Percentiles rank a stretch among this genome's conserved stretches.
Conservation (phyloP, 208 protist species). For the Trypanosoma platydactyli region DNA sequence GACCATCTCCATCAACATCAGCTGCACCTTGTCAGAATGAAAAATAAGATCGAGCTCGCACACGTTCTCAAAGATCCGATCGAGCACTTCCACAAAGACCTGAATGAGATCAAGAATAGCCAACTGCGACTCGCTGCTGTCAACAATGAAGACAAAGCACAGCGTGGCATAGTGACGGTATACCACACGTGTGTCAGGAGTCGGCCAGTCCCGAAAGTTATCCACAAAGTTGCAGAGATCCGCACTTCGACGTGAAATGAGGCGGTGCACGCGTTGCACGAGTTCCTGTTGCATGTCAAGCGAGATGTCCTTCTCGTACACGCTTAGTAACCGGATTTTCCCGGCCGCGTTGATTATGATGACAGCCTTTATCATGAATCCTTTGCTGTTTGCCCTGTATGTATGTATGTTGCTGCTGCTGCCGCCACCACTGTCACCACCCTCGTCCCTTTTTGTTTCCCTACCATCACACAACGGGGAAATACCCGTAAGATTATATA, state of each 20-base stretch:
- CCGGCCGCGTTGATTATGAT: conserved; percentile 98
- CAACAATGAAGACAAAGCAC: conserved; percentile 97
- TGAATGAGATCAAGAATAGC: conserved; percentile 98
- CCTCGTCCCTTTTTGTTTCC: too few species aligned
- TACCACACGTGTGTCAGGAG: conserved; percentile 95
- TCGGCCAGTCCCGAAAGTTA: conserved; percentile 85
- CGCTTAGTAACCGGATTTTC: conserved; percentile 95
- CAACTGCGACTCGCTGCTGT: conserved; percentile 96
- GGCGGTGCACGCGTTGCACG: conserved; percentile 87
- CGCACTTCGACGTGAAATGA: conserved; percentile 92
- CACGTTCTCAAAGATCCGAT: conserved; percentile 98
- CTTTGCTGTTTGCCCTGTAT: too few species aligned
- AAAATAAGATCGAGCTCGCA: conserved; percentile 99
- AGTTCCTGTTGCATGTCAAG: conserved; percentile 82
- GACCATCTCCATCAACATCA: conserved; percentile 97
- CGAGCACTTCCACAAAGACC: conserved; percentile 97
- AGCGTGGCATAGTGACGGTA: conserved; percentile 98
- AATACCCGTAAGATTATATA: too few species aligned
- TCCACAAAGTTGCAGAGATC: conserved; percentile 98
- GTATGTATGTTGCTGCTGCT: too few species aligned
- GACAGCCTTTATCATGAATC: conserved; percentile 95
- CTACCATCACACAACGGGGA: too few species aligned
- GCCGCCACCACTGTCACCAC: too few species aligned
- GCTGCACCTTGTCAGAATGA: conserved; percentile 97
- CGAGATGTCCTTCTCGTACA: conserved; percentile 92